A percentile compares a stretch with the other conserved stretches of the same genome.
Conservation (phyloP, 257 asterid genomes). For the Solanum piurae region DNA sequence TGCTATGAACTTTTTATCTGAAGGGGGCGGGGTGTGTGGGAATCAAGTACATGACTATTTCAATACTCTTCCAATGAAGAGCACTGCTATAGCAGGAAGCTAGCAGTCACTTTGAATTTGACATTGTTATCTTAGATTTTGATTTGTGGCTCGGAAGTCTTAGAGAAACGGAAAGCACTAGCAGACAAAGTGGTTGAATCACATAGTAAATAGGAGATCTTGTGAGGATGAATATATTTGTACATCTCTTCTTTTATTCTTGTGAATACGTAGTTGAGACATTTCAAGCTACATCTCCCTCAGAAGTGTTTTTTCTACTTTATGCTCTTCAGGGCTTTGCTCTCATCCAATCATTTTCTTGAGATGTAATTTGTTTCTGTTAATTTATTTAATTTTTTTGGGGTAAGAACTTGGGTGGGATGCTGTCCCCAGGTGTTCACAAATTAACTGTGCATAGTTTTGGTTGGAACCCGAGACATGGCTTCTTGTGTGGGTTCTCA, state of each 20-base stretch:
- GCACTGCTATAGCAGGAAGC: background rate
- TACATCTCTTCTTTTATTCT: background rate
- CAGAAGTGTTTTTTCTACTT: background rate
- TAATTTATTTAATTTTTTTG: background rate
- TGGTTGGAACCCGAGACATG: background rate
- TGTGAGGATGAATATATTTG: background rate
- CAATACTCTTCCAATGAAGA: background rate
- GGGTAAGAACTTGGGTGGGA: background rate
- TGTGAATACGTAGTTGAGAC: background rate
- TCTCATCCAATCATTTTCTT: background rate
- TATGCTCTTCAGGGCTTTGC: background rate
- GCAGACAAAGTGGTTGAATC: background rate
- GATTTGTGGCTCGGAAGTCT: background rate
- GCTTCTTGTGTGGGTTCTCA: background rate
- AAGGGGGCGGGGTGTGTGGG: background rate
- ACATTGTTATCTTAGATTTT: background rate
- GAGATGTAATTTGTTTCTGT: background rate
- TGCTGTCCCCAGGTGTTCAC: background rate
- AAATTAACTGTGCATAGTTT: background rate
- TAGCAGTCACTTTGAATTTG: background rate
- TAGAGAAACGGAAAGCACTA: background rate
- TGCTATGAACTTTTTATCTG: background rate
- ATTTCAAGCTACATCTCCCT: background rate
- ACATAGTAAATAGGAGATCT: background rate
- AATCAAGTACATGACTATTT: background rate